Conservation (phyloP, 2,329 filamentous ascomycete genomes). For the Myriosclerotinia curreyana region DNA sequence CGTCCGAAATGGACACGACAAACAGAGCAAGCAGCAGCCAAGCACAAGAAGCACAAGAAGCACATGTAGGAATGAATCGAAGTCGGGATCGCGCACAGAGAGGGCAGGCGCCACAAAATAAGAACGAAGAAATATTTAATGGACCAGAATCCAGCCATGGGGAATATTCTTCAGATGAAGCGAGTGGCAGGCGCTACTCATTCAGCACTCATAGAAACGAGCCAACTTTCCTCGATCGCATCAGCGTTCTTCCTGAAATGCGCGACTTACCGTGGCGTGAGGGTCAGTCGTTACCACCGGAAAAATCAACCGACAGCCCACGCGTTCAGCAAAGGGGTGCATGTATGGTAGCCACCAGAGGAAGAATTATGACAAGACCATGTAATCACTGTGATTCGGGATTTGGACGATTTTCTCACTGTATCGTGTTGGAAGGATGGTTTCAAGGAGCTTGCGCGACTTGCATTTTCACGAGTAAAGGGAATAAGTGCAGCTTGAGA, state of each 20-base stretch:
- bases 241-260: slow-evolving; percentile 27
- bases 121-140: slow-evolving; percentile 3
- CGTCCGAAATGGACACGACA: background rate
- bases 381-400: slow-evolving; percentile 32
- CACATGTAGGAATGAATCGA: background rate
- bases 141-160: slow-evolving; percentile 8
- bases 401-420: slow-evolving; percentile 32
- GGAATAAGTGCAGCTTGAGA: slow-evolving; percentile 34
- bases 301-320: slow-evolving; percentile 30
- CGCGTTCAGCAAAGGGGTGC: slow-evolving; percentile 33
- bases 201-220: slow-evolving; percentile 9
- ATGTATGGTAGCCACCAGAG: slow-evolving; percentile 30
- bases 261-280: slow-evolving; percentile 34
- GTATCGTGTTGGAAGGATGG: slow-evolving; percentile 32
- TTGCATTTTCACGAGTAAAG: slow-evolving; percentile 34
- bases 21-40: background rate
- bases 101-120: background rate
- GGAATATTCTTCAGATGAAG: slow-evolving; percentile 1
- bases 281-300: slow-evolving; percentile 32
- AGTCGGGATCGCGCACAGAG: background rate
- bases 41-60: slow-evolving; percentile 2
- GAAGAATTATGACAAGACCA: slow-evolving; percentile 24
- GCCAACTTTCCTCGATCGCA: slow-evolving; percentile 19
- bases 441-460: slow-evolving; percentile 35
- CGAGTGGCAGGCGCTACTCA: slow-evolving; percentile 4